These are phyloP conservation scores for Cadophora gregata DNA, from an alignment of 2,329 filamentous ascomycete species.

Conservation along the genomic window DNA sequence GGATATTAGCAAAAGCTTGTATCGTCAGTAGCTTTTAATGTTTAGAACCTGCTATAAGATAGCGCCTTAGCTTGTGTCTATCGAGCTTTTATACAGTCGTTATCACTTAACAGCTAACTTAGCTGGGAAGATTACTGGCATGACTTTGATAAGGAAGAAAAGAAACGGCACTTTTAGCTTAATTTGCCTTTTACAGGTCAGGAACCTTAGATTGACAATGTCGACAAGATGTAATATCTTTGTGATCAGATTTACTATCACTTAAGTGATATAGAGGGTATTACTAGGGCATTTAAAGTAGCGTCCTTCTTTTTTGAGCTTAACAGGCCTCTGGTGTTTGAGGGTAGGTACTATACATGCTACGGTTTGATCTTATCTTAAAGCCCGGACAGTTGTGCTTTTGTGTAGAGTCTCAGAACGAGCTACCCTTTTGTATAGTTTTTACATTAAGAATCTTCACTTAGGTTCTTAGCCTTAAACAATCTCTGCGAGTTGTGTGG, in stretches of 20 bases:
- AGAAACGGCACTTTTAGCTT: constrained; percentile 34
- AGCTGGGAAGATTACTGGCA: constrained; percentile 35
- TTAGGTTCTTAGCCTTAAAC: constrained; percentile 26
- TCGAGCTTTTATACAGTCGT: constrained; percentile 35
- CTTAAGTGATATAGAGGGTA: constrained; percentile 25
- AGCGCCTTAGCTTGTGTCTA: constrained; percentile 30
- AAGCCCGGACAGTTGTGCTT: constrained; percentile 28
- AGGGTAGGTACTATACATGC: constrained; percentile 31
- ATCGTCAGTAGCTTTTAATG: constrained; percentile 28
- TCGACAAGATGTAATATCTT: constrained; percentile 32
- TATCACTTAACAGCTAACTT: constrained; percentile 34
- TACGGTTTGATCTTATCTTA: constrained; percentile 33
- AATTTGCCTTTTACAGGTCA: constrained; percentile 32
- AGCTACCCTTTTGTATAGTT: constrained; percentile 29
- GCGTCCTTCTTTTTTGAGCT: constrained; percentile 39
- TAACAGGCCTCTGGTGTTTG: constrained; percentile 18
- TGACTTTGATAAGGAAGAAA: constrained; percentile 31
- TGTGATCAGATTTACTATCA: constrained; percentile 29
- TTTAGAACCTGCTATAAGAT: constrained; percentile 33
- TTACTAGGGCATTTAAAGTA: constrained; percentile 28
- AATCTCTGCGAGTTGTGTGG: constrained; percentile 34
- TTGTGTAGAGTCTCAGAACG: constrained; percentile 27
- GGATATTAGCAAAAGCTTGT: constrained; percentile 31
- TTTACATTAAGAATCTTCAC: constrained; percentile 20
- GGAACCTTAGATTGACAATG: constrained; percentile 33